Percentiles rank a stretch among this genome's conserved stretches.
These are phyloP conservation scores for Coffea humblotiana DNA, from an alignment of 305 asterid genomes.

Conservation along the genomic window DNA sequence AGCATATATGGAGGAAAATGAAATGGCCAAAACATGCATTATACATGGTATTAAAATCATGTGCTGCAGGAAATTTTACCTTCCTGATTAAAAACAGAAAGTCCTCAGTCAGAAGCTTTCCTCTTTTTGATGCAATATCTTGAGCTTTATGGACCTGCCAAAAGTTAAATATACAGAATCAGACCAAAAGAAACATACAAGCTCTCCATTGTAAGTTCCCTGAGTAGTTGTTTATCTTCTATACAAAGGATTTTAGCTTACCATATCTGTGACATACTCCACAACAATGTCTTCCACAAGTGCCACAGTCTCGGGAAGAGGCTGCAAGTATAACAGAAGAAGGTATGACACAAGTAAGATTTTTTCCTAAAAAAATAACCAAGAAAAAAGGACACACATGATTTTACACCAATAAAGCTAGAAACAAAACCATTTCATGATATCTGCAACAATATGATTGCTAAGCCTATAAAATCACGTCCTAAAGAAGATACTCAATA, in stretches of 20 bases:
- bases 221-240: neutral
- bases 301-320: constrained; percentile 85
- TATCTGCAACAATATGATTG: neutral
- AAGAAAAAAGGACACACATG: neutral
- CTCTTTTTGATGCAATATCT: constrained; percentile 72
- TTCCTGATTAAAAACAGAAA: constrained; percentile 83
- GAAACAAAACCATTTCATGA: neutral
- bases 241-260: constrained; percentile 24
- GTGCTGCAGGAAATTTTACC: constrained; percentile 36
- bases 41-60: neutral
- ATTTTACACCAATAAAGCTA: neutral
- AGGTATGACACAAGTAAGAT: neutral
- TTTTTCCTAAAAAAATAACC: too few relatives aligned
- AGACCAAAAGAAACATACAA: neutral
- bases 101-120: constrained; percentile 88
- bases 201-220: neutral
- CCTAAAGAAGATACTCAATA: neutral
- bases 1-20: neutral
- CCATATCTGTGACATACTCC: constrained; percentile 93
- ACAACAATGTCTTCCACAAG: constrained; percentile 94
- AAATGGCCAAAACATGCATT: too few relatives aligned
- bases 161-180: neutral
- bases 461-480: neutral
- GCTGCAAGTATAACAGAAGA: constrained; percentile 45
- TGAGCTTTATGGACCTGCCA: constrained; percentile 97